Percentiles rank a stretch among this genome's conserved stretches.
phyloP scores from a whole-genome alignment of 768 basidiomycete species.

The Podaxis carcinomalis region DNA sequence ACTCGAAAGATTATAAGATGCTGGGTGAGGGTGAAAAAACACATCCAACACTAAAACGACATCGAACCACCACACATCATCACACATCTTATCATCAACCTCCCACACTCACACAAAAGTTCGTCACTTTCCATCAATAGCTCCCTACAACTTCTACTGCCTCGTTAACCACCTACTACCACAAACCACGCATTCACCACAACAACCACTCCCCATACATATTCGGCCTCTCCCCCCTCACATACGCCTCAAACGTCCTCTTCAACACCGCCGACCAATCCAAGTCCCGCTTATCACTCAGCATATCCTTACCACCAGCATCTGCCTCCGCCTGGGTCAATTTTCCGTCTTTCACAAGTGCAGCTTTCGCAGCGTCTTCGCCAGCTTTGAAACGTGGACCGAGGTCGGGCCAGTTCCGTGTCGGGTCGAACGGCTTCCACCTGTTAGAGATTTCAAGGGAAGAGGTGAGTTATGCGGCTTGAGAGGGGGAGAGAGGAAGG shows the following conservation, averaged over 20 bases:
- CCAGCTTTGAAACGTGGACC: slow-evolving; percentile 72
- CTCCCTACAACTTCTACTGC: neutral
- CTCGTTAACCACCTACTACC: neutral
- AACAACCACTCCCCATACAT: slow-evolving; percentile 83
- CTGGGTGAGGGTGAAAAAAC: neutral
- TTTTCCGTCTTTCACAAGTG: slow-evolving; percentile 27
- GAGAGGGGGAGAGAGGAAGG: neutral
- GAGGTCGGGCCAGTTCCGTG: slow-evolving; percentile 88
- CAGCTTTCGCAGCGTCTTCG: slow-evolving; percentile 59
- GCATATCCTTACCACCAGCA: slow-evolving; percentile 11
- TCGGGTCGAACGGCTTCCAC: slow-evolving; percentile 92
- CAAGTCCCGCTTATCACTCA: slow-evolving; percentile 64
- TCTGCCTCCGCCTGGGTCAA: slow-evolving; percentile 18
- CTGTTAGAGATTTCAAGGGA: slow-evolving; percentile 31
- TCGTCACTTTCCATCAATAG: neutral
- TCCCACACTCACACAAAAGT: neutral
- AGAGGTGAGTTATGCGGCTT: neutral
- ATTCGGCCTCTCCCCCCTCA: slow-evolving; percentile 84
- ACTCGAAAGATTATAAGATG: neutral
- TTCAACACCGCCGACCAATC: slow-evolving; percentile 90
- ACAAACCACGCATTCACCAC: slow-evolving; percentile 24
- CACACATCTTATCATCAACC: neutral
- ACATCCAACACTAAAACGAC: neutral
- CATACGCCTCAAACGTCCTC: slow-evolving; percentile 89
- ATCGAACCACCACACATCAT: neutral